Base-by-base conservation (phyloP, 306 rosid genomes). In the Argentina anserina region DNA sequence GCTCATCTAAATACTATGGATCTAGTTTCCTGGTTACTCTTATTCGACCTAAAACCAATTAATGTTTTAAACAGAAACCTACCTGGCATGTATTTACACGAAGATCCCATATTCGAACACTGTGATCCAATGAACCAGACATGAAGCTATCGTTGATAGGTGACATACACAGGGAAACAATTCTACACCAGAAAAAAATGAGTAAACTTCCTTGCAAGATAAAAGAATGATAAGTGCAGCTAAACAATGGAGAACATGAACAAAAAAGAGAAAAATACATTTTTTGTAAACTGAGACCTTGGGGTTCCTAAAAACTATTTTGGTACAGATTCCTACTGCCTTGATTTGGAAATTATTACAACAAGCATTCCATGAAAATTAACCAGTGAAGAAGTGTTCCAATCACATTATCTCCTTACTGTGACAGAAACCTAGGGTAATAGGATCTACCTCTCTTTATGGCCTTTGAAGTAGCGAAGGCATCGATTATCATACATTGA, bases 41-140 rank as follows among this genome's bases (percentile, higher is more conserved):
- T 33, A 26, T 41, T 39, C 67, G 5, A 33, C 25, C 28, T 55
- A 66, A 3, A 53, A 21, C 14, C 21, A 69, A 11, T 25, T 15
- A 8, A 33, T 26, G 41, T 49, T 47, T 47, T 58, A 42, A 31
- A 43, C 36, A 56, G 66, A 66, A 68, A 75, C 90, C 43, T 72
- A 93, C 98, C 94, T 93, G 98, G 85, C 98, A 93, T 65, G 97
- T 90, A 83, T 93, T 93, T 60, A 94, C 98, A 40, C 98, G 97
- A 53, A 94, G 97, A 82, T 94, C 97, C 98, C 97, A 94, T 84
- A 94, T 87, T 83, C 98, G 88, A 71, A 88, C 97, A 37, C 90
- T 87, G 73, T 93, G 98, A 78, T 94, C 98, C 50, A 88, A 70
- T 47, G 98, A 94, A 80, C 97, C 98, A 53, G 98, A 94, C 97